These are phyloP conservation scores for Paramarasmius palmivorus DNA, from an alignment of 1,284 basidiomycete species.

Conservation along the genomic window DNA sequence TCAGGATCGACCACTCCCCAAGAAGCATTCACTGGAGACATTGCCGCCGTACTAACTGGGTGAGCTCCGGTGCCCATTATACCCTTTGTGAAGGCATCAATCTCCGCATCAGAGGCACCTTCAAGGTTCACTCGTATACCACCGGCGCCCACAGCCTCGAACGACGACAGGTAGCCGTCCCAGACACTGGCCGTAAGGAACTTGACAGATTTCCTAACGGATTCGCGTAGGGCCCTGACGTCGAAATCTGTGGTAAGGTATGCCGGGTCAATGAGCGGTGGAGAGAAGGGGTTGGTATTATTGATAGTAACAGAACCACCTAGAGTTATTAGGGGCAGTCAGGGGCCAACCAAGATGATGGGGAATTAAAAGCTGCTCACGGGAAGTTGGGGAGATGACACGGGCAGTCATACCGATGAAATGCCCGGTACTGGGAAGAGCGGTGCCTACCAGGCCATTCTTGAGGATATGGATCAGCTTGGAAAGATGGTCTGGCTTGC, in stretches of 20 bases:
- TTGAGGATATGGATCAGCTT: too few species aligned
- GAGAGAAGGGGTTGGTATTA: too few species aligned
- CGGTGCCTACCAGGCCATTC: too few species aligned
- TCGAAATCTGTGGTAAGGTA: constrained; percentile 38
- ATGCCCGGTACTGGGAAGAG: too few species aligned
- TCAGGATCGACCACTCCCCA: constrained; percentile 51
- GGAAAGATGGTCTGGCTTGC: too few species aligned
- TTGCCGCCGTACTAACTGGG: constrained; percentile 28
- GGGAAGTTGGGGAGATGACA: too few species aligned
- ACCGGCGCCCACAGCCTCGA: constrained; percentile 1
- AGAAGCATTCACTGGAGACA: constrained; percentile 21
- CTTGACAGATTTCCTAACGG: constrained; percentile 28
- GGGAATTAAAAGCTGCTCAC: too few species aligned
- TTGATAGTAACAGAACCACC: too few species aligned
- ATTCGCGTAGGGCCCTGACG: constrained; percentile 31
- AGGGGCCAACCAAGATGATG: too few species aligned
- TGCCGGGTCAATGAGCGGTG: constrained; percentile 4
- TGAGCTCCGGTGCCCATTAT: constrained; percentile 23
- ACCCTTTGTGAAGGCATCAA: constrained; percentile 24
- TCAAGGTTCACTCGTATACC: constrained; percentile 1
- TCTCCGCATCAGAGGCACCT: constrained; percentile 19
- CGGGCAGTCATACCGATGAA: too few species aligned
- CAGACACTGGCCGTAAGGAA: constrained; percentile 28
- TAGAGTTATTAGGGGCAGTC: too few species aligned
- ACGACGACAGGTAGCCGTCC: constrained; percentile 3